These are phyloP conservation scores for Candida namnaoensis DNA, from an alignment of 805 yeast species.

Conservation along the genomic window DNA sequence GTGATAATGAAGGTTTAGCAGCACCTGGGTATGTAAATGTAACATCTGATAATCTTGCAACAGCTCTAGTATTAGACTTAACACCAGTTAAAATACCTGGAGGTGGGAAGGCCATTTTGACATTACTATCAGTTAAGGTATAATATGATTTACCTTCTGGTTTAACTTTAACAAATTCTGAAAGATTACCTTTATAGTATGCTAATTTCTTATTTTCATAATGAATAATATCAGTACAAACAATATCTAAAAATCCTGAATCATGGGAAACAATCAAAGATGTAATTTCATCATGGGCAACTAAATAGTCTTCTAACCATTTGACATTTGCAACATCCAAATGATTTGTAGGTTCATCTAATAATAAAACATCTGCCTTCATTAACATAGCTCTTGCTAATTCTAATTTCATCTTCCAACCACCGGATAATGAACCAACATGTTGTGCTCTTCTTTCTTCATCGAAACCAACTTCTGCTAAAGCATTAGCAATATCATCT, in stretches of 20 bases:
- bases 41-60: constrained; percentile 79
- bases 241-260: constrained; percentile 91
- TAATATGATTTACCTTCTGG: constrained; percentile 97
- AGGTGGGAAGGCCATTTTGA: constrained; percentile 97
- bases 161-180: constrained; percentile 82
- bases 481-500: constrained; percentile 68
- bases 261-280: constrained; percentile 96
- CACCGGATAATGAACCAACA: constrained; percentile 94
- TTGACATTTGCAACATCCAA: constrained; percentile 89
- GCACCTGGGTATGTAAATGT: constrained; percentile 90
- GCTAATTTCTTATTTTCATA: constrained; percentile 92
- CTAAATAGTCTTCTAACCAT: constrained; percentile 88
- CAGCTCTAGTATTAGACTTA: constrained; percentile 88
- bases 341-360: constrained; percentile 98
- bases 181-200: constrained; percentile 92
- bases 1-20: constrained; percentile 64
- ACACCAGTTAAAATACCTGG: constrained; percentile 98
- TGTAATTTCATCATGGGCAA: constrained; percentile 78
- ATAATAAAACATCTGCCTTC: constrained; percentile 89
- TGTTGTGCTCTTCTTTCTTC: constrained; percentile 83
- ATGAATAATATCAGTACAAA: constrained; percentile 94
- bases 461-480: constrained; percentile 83
- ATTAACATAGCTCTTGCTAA: constrained; percentile 98
- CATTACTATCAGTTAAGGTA: constrained; percentile 85
- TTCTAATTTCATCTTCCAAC: constrained; percentile 99